Evolutionary conservation across 139 green algal species (phyloP).

Genomic region (Picochlorum sp.): DNA sequence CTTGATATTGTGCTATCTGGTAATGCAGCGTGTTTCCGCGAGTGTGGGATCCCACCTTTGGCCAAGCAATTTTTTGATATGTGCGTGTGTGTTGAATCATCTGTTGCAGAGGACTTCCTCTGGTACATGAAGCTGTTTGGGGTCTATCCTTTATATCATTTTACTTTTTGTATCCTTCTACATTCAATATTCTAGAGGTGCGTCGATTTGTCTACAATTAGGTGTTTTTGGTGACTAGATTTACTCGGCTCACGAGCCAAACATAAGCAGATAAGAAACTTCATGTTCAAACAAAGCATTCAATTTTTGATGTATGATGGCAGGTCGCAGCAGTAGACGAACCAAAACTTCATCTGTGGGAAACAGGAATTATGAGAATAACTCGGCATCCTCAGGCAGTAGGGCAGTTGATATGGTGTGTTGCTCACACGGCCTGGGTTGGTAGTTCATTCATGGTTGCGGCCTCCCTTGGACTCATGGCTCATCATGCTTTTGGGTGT

Average conservation of each 20-base stretch:
- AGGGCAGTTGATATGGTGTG: slow-evolving; percentile 79
- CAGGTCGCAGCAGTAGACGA: slow-evolving; percentile 91
- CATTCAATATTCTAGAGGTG: slow-evolving; percentile 96
- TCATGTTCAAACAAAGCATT: slow-evolving; percentile 36
- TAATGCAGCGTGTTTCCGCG: background rate
- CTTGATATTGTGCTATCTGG: background rate
- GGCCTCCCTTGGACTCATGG: slow-evolving; percentile 71
- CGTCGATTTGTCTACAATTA: too few relatives aligned
- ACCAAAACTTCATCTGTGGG: slow-evolving; percentile 95
- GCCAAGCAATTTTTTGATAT: background rate
- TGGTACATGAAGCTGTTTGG: slow-evolving; percentile 80
- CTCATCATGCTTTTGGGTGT: slow-evolving; percentile 87
- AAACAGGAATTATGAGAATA: slow-evolving; percentile 93
- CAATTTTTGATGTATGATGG: too few relatives aligned
- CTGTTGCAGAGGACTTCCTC: slow-evolving; percentile 44
- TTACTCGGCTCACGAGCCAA: background rate
- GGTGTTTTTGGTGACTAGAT: too few relatives aligned
- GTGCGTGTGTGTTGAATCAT: background rate
- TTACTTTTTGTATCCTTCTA: slow-evolving; percentile 99
- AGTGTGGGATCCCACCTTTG: background rate
- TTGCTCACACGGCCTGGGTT: slow-evolving; percentile 85
- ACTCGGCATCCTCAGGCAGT: slow-evolving; percentile 64
- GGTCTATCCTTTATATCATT: slow-evolving; percentile 89
- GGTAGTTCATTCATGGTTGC: slow-evolving; percentile 84
- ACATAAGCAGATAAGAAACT: background rate